phyloP scores from a whole-genome alignment of 164 flowering plant genomes.

The Protea cynaroides region DNA sequence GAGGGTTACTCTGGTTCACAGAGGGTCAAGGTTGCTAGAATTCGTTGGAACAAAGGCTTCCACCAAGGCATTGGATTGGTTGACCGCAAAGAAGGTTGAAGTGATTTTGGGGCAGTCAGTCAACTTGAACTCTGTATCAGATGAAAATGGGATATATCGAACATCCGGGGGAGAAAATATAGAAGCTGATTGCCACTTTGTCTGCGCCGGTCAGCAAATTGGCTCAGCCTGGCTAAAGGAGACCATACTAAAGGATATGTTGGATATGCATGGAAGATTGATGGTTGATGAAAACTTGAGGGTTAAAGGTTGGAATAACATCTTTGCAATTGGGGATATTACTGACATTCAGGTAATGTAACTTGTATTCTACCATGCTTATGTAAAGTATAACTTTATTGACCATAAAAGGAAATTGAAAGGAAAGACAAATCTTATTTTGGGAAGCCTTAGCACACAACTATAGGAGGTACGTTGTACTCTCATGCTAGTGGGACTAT shows the following conservation, averaged over 20 bases:
- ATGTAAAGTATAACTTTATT: too few species aligned
- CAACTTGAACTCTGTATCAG: slow-evolving; percentile 23
- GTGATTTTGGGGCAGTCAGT: slow-evolving; percentile 24
- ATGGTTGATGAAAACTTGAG: slow-evolving; percentile 66
- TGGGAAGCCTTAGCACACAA: too few species aligned
- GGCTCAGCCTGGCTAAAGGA: slow-evolving; percentile 61
- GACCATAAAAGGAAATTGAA: too few species aligned
- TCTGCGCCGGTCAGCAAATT: slow-evolving; percentile 56
- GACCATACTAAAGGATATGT: slow-evolving; percentile 34
- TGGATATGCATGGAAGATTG: slow-evolving; percentile 56
- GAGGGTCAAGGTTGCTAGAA: slow-evolving; percentile 63
- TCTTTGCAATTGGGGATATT: slow-evolving; percentile 82
- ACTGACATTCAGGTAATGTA: slow-evolving; percentile 62
- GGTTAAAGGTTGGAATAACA: slow-evolving; percentile 54
- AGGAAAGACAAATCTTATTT: too few species aligned
- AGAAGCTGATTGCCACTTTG: slow-evolving; percentile 58
- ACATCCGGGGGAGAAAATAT: slow-evolving; percentile 50
- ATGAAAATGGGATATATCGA: slow-evolving; percentile 29
- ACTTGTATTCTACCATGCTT: too few species aligned
- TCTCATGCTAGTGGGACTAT: too few species aligned
- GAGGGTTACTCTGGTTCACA: slow-evolving; percentile 63
- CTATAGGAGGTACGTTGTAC: too few species aligned
- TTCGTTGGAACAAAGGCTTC: slow-evolving; percentile 73
- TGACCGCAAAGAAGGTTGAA: slow-evolving; percentile 59
- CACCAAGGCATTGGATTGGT: slow-evolving; percentile 60